Base-by-base conservation (phyloP, 2,329 filamentous ascomycete genomes). In the Aspergillus sp. region DNA sequence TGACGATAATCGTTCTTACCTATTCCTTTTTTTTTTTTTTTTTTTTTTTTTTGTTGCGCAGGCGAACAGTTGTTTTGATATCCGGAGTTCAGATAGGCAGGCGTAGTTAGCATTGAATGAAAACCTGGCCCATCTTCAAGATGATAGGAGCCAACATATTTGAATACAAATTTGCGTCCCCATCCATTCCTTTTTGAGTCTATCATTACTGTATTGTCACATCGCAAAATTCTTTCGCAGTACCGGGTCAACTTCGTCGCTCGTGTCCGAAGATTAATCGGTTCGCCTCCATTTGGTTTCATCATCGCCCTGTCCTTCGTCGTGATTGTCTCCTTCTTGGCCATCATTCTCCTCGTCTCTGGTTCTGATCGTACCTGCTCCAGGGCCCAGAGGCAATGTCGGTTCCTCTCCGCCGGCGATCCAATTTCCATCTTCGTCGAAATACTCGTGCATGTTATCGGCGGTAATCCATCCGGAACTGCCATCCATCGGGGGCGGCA, bases 401-500 rank as follows among this genome's bases (percentile, higher is more conserved):
- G 74, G 73, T 55, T 70, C 69, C 56, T 84, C 72, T 65, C 78
- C 60, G 72, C 81, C 46, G 67, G 80, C 84, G 63, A 90, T 89
- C 85, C 89, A 94, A 71, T 94, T 92, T 2, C 91, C 91, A 9
- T 92, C 84, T 62, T 84, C 87, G 67, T 95, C 90, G 75, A 95
- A 90, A 71, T 87, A 96, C 66, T 96, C 85, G 64, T 89, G 82
- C 73, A 96, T 88, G 69, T 97, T 98, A 58, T 96, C 94, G 9
- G 91, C 90, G 16, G 94, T 98, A 71, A 98, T 81, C 80, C 80
- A 82, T 9, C 80, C 80, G 1, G 78, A 80, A 58, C 80, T 81
- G 16, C 80, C 79, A 39, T 76, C 78, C 67, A 82, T 73, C 3
- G 80, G 76, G 36, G 80, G 79, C 31, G 80, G 80, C 49, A 82